Base-by-base conservation (phyloP, 176 grass and related monocot species). In the Juncus effusus region DNA sequence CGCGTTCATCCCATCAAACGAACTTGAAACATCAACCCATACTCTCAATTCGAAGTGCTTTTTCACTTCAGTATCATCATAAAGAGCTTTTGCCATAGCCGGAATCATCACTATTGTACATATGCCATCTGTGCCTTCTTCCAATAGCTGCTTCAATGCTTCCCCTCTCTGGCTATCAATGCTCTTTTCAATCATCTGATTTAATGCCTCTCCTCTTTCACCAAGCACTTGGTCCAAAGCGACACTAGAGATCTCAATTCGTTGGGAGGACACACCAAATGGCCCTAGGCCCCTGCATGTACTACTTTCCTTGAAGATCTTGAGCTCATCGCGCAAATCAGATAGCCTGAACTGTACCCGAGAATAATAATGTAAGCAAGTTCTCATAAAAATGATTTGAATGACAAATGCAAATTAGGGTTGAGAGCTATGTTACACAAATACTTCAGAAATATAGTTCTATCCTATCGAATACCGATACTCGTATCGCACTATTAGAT, bases 1-100 rank as follows among this genome's bases (percentile, higher is more conserved):
- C 13, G 61, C n/a, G 6, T 67, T 51, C 16, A 67, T 36, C 36
- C 9, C 14, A 0, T 45, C 13, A 52, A 13, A 42, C 39, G 39
- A 52, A 52, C 16, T 67, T 10, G 63, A 67, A 67, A 13, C 42
- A 47, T 15, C 15, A 67, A 67, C 36, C 63, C 63, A 67, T 13
- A 67, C 12, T 52, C 63, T 67, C 38, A 67, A 67, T 6, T 67
- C 45, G 28, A 67, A 67, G 42, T 49, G 63, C 3, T 67, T 40
- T 67, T 67, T 15, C 6, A 67, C 63, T 16, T 11, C 42, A 14
- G 14, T 16, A 52, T 67, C 63, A 50, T 67, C 42, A 28, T 49
- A 67, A 9, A 67, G 42, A 13, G 16, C 35, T 19, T 61, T 36
- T 61, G 57, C 13, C 4, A 5, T 47, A 2, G 44, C 2, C 4